Conservation (phyloP, 345 rosid species). For the Salix exigua region DNA sequence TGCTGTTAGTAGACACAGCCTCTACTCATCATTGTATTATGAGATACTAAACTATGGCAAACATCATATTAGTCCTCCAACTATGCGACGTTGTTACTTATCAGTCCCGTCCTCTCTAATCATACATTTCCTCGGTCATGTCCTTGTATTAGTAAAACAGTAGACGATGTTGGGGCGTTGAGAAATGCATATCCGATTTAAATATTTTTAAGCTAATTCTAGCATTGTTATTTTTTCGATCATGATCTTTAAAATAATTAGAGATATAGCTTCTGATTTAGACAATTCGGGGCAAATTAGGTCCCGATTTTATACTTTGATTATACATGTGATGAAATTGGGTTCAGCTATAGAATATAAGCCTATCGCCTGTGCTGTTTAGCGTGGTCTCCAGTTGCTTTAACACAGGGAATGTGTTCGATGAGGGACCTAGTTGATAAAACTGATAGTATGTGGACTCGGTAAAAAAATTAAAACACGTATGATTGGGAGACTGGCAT, state of each 20-base stretch:
- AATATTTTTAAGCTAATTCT: not conserved
- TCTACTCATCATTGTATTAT: not conserved
- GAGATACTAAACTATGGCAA: not conserved
- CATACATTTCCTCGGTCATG: not conserved
- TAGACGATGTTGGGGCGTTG: not conserved
- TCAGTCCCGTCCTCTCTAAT: not conserved
- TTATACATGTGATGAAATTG: not conserved
- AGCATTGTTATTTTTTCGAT: too few relatives aligned
- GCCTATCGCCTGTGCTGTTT: not conserved
- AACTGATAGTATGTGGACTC: not conserved
- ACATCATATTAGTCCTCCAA: not conserved
- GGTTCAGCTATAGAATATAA: not conserved
- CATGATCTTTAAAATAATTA: too few relatives aligned
- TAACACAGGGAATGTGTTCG: fast-evolving
- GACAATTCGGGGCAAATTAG: not conserved
- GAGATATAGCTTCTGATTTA: too few relatives aligned
- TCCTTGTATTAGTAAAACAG: not conserved
- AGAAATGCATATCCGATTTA: not conserved
- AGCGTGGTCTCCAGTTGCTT: not conserved
- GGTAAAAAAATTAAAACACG: not conserved
- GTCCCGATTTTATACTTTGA: not conserved
- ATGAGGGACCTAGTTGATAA: not conserved
- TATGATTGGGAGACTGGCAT: not conserved
- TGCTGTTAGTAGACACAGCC: slow-evolving; percentile 22
- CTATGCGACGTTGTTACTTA: not conserved